phyloP scores from a whole-genome alignment of 1,139 yeast species.

The Suhomyces maxii region DNA sequence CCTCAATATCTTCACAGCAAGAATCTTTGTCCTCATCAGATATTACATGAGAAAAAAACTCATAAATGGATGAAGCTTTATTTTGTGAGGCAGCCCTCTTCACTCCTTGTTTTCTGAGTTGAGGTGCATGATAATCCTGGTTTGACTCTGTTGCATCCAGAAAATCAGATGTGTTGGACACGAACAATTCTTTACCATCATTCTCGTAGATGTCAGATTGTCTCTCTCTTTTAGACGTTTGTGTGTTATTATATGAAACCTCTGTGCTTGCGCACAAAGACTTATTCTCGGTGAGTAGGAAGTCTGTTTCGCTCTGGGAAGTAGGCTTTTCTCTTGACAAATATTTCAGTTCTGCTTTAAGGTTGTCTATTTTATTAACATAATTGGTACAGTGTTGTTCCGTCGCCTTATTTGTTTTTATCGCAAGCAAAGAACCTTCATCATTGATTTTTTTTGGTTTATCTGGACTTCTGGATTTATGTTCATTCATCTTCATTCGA shows the following conservation, averaged over 20 bases:
- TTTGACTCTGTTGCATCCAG: background rate
- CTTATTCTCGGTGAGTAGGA: no score
- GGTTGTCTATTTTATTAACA: no score
- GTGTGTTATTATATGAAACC: no score
- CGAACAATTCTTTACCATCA: background rate
- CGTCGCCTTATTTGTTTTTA: no score
- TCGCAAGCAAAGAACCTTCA: no score
- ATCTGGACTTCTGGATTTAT: background rate
- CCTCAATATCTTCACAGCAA: background rate
- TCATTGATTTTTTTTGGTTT: background rate
- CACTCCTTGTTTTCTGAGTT: background rate
- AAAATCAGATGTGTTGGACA: background rate
- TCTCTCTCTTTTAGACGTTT: no score
- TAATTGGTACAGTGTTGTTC: no score
- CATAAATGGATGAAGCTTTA: background rate
- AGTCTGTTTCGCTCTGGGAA: no score
- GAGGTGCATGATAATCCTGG: background rate
- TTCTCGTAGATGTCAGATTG: background rate
- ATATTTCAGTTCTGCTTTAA: no score
- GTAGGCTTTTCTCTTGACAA: no score
- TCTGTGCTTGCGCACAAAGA: no score
- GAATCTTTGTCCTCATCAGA: background rate
- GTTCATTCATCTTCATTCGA: background rate
- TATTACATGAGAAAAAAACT: background rate
- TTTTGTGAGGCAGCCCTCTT: background rate